These are phyloP conservation scores for Passiflora organensis DNA, from an alignment of 345 rosid species.

Conservation along the genomic window DNA sequence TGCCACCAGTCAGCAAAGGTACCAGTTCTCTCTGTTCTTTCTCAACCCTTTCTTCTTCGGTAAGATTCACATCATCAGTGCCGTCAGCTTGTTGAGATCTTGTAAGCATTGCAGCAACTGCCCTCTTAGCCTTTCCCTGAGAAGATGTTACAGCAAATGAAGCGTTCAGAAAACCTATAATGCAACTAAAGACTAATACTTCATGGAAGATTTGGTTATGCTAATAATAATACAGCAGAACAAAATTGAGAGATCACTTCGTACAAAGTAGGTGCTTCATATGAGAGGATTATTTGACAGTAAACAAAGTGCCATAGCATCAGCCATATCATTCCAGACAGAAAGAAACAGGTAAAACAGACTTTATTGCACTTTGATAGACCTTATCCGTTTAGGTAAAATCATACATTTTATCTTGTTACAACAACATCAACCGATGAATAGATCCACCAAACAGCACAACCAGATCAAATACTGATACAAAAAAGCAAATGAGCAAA, in stretches of 20 bases:
- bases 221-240: background rate
- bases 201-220: background rate
- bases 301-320: no score
- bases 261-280: no score
- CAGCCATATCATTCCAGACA: no score
- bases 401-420: background rate
- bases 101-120: slow-evolving; percentile 91
- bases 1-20: slow-evolving; percentile 85
- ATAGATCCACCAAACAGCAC: background rate
- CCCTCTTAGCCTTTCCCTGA: slow-evolving; percentile 77
- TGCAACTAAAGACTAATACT: no score
- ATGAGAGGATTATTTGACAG: no score
- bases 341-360: no score
- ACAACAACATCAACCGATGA: background rate
- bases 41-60: slow-evolving; percentile 66
- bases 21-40: slow-evolving; percentile 80
- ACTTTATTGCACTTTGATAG: no score
- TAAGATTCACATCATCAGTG: slow-evolving; percentile 41
- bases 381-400: no score
- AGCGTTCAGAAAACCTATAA: no score
- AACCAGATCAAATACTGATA: background rate
- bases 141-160: background rate
- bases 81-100: slow-evolving; percentile 55
- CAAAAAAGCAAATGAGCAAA: background rate
- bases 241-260: background rate